Evolutionary conservation across 2,329 filamentous ascomycete species (phyloP), one percentile per base, ranked within the genome.

Genomic region (Diaporthe citri): DNA sequence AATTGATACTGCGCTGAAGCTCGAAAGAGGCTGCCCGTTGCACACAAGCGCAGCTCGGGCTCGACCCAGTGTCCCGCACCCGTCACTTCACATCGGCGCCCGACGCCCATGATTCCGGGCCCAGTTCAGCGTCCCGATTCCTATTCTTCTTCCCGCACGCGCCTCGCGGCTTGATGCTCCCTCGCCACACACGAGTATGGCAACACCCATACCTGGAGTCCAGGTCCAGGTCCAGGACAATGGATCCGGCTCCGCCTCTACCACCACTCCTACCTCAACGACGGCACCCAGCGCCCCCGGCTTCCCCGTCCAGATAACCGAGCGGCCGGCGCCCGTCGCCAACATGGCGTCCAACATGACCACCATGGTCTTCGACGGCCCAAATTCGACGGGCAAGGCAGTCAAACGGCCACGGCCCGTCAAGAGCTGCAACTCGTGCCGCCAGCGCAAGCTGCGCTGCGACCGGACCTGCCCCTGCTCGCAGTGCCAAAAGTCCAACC

Each of bases 401-500:
- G 88, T 90, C 70, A 90, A 90, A 79, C 84, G 88, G 43, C 87
- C 88, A 3, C 82, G 88, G 10, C 88, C 88, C 4, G 88, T 90
- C 76, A 90, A 90, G 79, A 89, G 88, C 4, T 90, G 88, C 79
- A 87, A 87, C 74, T 87, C 89, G 78, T 90, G 90, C 78, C 85
- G 90, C 72, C 90, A 90, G 80, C 86, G 90, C 78, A 91, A 90
- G 80, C 82, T 90, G 7, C 85, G 86, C 75, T 91, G 90, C 81
- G 89, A 91, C 80, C 86, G 90, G 59, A 83, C 86, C n/a, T 84
- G 85, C 57, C 88, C 89, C 5, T 91, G 90, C 78, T 88, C 88
- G 8, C 89, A 91, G 79, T 91, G 90, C 79, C 87, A 89, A 69
- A 90, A 89, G 80, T 88, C 88, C n/a, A 86, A 85, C 77, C 87